Evolutionary conservation across 2,329 filamentous ascomycete species (phyloP).

Genomic region (Penicillium brasilianum): DNA sequence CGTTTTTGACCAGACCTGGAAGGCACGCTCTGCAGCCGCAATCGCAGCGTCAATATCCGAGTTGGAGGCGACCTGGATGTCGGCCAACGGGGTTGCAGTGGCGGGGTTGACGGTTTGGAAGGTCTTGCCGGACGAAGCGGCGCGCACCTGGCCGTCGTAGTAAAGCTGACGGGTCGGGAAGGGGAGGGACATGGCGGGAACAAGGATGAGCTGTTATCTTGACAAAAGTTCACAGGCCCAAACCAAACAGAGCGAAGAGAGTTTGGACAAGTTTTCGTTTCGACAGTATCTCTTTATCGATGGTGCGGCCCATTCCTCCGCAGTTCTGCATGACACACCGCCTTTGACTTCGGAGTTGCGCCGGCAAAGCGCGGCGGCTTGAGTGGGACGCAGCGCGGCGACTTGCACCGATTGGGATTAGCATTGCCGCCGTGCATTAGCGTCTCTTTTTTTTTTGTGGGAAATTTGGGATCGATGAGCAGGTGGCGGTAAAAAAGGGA

Average conservation of each 20-base stretch:
- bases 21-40: constrained; percentile 71
- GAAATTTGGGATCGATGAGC: neutral
- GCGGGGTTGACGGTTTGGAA: constrained; percentile 78
- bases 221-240: neutral
- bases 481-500: constrained; percentile 1
- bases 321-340: neutral
- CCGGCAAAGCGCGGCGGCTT: constrained; percentile 3
- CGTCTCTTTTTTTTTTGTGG: neutral
- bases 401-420: constrained; percentile 3
- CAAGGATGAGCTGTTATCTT: neutral
- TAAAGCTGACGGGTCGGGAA: constrained; percentile 69
- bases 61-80: constrained; percentile 71
- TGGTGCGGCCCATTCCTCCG: neutral
- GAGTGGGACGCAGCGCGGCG: constrained; percentile 3
- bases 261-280: neutral
- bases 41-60: constrained; percentile 74
- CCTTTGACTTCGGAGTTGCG: neutral
- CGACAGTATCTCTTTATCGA: neutral
- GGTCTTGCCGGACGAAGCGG: constrained; percentile 62
- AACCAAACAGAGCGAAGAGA: neutral
- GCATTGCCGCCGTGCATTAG: constrained; percentile 11
- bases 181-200: constrained; percentile 36
- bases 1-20: constrained; percentile 76
- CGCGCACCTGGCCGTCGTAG: constrained; percentile 73
- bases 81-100: constrained; percentile 69